phyloP scores from a whole-genome alignment of 257 asterid species.

The Solanum arcanum region DNA sequence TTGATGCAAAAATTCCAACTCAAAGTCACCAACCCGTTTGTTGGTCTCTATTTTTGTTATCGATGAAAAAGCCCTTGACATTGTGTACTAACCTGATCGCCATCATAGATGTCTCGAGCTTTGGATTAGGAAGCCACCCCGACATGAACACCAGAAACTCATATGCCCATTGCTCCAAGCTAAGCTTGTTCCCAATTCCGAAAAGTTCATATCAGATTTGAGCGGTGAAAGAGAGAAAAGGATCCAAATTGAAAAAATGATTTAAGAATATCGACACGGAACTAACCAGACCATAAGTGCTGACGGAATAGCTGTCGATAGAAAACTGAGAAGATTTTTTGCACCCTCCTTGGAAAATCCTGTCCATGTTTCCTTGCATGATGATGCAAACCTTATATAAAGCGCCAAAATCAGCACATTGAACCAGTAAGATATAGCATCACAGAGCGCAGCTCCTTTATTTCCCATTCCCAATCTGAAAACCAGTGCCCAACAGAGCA shows the following conservation, averaged over 20 bases:
- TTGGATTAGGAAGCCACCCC: constrained; percentile 18
- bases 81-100: constrained; percentile 15
- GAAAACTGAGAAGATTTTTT: background rate
- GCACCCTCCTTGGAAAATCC: constrained; percentile 15
- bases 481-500: constrained; percentile 14
- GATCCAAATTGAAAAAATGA: background rate
- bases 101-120: constrained; percentile 25
- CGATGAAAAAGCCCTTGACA: background rate
- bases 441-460: constrained; percentile 17
- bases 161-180: constrained; percentile 22
- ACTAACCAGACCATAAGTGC: constrained; percentile 28
- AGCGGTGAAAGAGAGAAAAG: background rate
- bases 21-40: background rate
- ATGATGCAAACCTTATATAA: constrained; percentile 9
- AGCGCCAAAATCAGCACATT: constrained; percentile 15
- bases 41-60: background rate
- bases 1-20: background rate
- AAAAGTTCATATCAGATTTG: background rate
- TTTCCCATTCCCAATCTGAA: constrained; percentile 10
- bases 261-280: background rate
- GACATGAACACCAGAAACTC: constrained; percentile 18
- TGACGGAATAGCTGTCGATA: constrained; percentile 14
- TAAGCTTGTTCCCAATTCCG: constrained; percentile 8
- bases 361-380: constrained; percentile 17
- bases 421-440: constrained; percentile 15